A percentile compares a stretch with the other conserved stretches of the same genome.
These are phyloP conservation scores for Aegle marmelos DNA, from an alignment of 345 rosid genomes.

Conservation along the genomic window DNA sequence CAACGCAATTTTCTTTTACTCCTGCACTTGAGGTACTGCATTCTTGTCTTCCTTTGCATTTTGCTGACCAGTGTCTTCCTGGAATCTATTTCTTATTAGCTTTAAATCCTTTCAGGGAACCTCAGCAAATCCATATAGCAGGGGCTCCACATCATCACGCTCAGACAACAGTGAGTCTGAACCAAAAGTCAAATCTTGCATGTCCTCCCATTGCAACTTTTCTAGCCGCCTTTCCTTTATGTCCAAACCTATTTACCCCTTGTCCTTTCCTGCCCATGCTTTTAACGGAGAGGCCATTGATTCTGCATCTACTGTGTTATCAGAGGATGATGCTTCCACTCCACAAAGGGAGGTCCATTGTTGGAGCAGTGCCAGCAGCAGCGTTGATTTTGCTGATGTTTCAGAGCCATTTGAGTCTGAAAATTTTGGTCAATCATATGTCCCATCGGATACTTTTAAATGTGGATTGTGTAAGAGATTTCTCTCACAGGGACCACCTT, in stretches of 20 bases:
- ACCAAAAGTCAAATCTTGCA: conserved; percentile 30
- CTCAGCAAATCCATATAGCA: conserved; percentile 38
- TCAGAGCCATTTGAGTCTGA: conserved; percentile 41
- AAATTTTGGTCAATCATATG: conserved; percentile 17
- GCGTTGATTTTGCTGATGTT: conserved; percentile 37
- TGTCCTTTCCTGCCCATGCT: conserved; percentile 35
- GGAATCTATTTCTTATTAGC: conserved; percentile 7
- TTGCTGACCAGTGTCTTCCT: background rate
- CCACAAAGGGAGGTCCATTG: conserved; percentile 38
- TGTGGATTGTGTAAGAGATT: conserved; percentile 51
- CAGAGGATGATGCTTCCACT: conserved; percentile 22
- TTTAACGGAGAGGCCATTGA: conserved; percentile 26
- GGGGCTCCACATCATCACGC: conserved; percentile 38
- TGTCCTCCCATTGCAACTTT: conserved; percentile 39
- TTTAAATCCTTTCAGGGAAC: conserved; percentile 31
- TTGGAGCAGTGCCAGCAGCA: conserved; percentile 58
- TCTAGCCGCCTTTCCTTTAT: conserved; percentile 41
- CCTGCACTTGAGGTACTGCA: conserved; percentile 37
- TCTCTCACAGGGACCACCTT: conserved; percentile 56
- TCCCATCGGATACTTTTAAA: conserved; percentile 29
- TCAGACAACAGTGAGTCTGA: conserved; percentile 55
- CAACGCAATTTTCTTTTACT: conserved; percentile 29
- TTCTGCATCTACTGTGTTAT: conserved; percentile 15
- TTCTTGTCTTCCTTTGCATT: background rate
- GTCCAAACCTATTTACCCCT: conserved; percentile 61